phyloP scores from a whole-genome alignment of 2,329 filamentous ascomycete genomes.

The Phialemoniopsis sp. region DNA sequence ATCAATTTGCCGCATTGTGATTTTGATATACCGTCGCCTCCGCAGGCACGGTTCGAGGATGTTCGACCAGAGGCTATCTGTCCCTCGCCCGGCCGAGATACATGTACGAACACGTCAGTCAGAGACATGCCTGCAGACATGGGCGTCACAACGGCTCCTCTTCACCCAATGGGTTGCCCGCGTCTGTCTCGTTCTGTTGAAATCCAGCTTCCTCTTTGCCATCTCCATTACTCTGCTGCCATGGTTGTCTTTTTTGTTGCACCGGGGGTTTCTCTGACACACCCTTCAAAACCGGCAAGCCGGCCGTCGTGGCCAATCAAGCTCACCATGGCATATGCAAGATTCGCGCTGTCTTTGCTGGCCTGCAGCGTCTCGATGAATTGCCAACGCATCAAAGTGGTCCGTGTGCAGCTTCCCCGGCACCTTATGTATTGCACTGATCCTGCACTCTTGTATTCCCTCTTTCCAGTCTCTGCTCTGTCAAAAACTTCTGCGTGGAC shows the following conservation, averaged over 20 bases:
- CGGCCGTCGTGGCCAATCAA: constrained; percentile 3
- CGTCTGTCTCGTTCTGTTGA: no score
- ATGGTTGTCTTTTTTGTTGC: neutral
- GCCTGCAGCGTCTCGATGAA: constrained; percentile 1
- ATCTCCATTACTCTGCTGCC: neutral
- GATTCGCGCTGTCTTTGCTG: constrained; percentile 3
- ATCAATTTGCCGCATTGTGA: no score
- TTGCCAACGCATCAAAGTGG: constrained; percentile 5
- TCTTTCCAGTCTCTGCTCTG: neutral
- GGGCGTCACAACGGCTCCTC: no score
- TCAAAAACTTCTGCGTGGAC: neutral
- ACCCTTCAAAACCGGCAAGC: constrained; percentile 1
- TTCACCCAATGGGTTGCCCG: no score
- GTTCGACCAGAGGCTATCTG: neutral
- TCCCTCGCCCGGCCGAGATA: neutral
- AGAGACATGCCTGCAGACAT: neutral
- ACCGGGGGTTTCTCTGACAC: neutral
- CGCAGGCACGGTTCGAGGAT: neutral
- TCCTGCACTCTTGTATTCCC: neutral
- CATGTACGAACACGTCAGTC: constrained; percentile 2
- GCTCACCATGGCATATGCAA: constrained; percentile 1
- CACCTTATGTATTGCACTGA: neutral
- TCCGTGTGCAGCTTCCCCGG: constrained; percentile 1
- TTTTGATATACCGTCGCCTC: no score
- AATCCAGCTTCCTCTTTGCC: neutral